Base-by-base conservation (phyloP, 1,284 basidiomycete genomes). In the Neonothopanus nambi region DNA sequence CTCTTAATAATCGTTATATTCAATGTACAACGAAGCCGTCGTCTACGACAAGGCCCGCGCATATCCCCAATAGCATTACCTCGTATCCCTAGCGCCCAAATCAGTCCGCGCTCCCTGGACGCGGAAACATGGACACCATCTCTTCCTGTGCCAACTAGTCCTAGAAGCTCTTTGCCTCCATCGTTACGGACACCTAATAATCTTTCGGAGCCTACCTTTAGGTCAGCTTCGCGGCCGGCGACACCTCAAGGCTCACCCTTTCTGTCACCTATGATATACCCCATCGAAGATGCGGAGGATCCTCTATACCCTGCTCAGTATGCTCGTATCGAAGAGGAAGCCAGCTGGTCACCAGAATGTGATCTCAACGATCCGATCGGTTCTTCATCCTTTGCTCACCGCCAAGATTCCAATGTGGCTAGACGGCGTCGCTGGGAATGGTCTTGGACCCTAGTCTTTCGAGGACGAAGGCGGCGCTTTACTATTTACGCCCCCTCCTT, bases 361-460 rank as follows among this genome's bases (percentile, higher is more conserved):
- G 33, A 21, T 13, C 40, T 41, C 18, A 42, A 48, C 37, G 43
- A 37, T 12, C 28, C 39, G 5, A 37, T 21, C 18, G 15, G 38
- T 12, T 39, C 40, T 30, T 17, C 47, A 33, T 48, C 42, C 28
- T 36, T 45, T 39, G 17, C 35, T 13, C 26, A 11, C 11, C 26
- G 11, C 26, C 26, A 28, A 28, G 24, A 36, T 7, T 42, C 37
- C 12, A 42, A 15, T 13, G 15, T 8, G 24, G 59, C 39, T 23
- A 30, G 28, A 11, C 38, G 12, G 26, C 47, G 43, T 23, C 40
- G 55, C 18, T 67, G 62, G 62, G 56, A 61, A 20, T 71, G 69
- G 69, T 70, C 70, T 33, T 74, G 71, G 69, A 67, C 71, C 8
- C 79, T 80, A 57, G 67, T 70, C 15, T 69, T 79, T 48, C 55